Evolutionary conservation across 371 early-diverging fungal genomes (phyloP).

Genomic region (Mortierella sp.): DNA sequence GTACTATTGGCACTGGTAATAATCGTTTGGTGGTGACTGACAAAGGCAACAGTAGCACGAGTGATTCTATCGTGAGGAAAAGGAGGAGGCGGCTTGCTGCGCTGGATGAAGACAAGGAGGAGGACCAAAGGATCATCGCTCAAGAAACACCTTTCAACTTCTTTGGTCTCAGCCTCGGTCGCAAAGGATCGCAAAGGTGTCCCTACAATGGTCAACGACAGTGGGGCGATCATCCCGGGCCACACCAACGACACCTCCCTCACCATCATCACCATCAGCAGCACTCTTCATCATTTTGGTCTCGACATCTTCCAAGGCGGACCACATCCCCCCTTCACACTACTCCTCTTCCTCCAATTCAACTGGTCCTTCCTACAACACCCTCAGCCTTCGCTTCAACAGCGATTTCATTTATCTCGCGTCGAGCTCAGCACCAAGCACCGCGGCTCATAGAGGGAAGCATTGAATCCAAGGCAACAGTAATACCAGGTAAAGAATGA

Average conservation of each 20-base stretch:
- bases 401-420: background rate
- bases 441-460: background rate
- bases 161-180: background rate
- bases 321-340: background rate
- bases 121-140: background rate
- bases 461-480: background rate
- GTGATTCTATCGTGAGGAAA: conserved; percentile 24
- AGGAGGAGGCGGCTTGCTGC: conserved; percentile 30
- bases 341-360: background rate
- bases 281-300: background rate
- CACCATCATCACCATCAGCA: background rate
- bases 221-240: conserved; percentile 11
- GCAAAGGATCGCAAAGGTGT: background rate
- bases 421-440: background rate
- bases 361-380: background rate
- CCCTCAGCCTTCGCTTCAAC: background rate
- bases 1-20: conserved; percentile 8
- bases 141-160: background rate
- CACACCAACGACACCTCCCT: background rate
- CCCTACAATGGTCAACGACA: background rate
- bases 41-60: background rate
- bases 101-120: conserved; percentile 1
- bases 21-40: background rate
- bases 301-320: conserved; percentile 1
- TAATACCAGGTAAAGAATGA: conserved; percentile 7